A percentile compares a stretch with the other conserved stretches of the same genome.
Evolutionary conservation across 768 basidiomycete genomes (phyloP).

Genomic region (Boletus patriciae): DNA sequence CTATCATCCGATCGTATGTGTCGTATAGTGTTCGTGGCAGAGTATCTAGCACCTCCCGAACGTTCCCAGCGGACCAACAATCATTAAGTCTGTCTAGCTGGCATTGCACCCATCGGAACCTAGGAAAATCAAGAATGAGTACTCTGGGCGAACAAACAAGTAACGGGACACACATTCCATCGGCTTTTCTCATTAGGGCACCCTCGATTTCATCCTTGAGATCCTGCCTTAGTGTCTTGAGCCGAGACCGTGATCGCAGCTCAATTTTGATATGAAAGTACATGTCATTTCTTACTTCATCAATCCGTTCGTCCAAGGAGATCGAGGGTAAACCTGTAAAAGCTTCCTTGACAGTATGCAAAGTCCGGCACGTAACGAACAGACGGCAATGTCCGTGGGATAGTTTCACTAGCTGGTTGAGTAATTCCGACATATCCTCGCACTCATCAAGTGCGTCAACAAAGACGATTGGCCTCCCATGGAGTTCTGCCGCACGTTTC

Average conservation of each 20-base stretch:
- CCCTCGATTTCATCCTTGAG: neutral
- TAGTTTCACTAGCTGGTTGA: neutral
- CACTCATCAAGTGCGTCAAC: constrained; percentile 19
- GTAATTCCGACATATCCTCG: neutral
- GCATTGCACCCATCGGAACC: neutral
- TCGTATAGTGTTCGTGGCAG: constrained; percentile 1
- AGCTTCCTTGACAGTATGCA: neutral
- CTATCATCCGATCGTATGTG: constrained; percentile 7
- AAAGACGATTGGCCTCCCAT: neutral
- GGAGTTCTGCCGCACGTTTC: neutral
- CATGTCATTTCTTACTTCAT: too few relatives aligned
- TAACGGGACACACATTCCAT: neutral
- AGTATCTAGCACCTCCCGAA: neutral
- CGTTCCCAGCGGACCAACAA: neutral
- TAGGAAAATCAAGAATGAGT: too few relatives aligned
- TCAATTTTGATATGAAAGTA: too few relatives aligned
- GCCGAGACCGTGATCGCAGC: neutral
- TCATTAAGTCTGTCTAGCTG: neutral
- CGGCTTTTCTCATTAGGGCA: neutral
- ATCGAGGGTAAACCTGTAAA: neutral
- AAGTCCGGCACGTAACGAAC: constrained; percentile 6
- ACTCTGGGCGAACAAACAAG: too few relatives aligned
- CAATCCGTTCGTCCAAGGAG: neutral
- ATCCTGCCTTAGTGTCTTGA: neutral
- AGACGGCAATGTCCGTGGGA: neutral